Evolutionary conservation across 148 eudicot species (phyloP).

Genomic region (Salicornia ramosissima): DNA sequence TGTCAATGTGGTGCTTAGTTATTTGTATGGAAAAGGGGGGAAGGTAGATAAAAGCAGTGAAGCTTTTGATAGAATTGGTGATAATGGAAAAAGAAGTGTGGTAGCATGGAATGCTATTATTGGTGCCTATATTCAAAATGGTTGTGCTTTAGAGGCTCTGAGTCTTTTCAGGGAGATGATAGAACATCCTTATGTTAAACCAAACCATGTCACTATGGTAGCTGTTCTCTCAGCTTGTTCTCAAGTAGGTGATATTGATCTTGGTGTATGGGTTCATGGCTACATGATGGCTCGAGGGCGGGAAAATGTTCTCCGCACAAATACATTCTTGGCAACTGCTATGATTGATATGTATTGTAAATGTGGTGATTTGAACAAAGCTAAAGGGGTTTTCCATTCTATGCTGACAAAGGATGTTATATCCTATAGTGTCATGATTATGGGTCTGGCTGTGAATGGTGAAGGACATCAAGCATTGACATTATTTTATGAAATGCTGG

Average conservation of each 20-base stretch:
- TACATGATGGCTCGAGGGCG: slow-evolving; percentile 46
- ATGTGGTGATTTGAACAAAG: slow-evolving; percentile 55
- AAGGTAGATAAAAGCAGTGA: slow-evolving; percentile 46
- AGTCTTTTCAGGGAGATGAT: slow-evolving; percentile 48
- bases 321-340: slow-evolving; percentile 62
- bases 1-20: slow-evolving; percentile 44
- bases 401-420: slow-evolving; percentile 54
- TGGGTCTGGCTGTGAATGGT: slow-evolving; percentile 80
- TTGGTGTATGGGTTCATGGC: slow-evolving; percentile 64
- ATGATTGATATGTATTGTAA: slow-evolving; percentile 78
- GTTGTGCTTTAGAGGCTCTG: slow-evolving; percentile 51
- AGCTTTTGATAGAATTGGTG: slow-evolving; percentile 49
- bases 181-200: slow-evolving; percentile 30
- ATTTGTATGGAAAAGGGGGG: slow-evolving; percentile 59
- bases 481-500: slow-evolving; percentile 41
- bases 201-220: slow-evolving; percentile 87
- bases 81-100: slow-evolving; percentile 51
- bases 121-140: slow-evolving; percentile 66
- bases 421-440: slow-evolving; percentile 71
- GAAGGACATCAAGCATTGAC: slow-evolving; percentile 65
- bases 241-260: slow-evolving; percentile 64
- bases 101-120: slow-evolving; percentile 75
- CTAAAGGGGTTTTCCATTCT: slow-evolving; percentile 48
- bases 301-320: slow-evolving; percentile 36
- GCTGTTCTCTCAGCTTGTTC: slow-evolving; percentile 80